A percentile compares a stretch with the other conserved stretches of the same genome.
Conservation (phyloP, 1,284 basidiomycete genomes). For the Entoloma clypeatum region DNA sequence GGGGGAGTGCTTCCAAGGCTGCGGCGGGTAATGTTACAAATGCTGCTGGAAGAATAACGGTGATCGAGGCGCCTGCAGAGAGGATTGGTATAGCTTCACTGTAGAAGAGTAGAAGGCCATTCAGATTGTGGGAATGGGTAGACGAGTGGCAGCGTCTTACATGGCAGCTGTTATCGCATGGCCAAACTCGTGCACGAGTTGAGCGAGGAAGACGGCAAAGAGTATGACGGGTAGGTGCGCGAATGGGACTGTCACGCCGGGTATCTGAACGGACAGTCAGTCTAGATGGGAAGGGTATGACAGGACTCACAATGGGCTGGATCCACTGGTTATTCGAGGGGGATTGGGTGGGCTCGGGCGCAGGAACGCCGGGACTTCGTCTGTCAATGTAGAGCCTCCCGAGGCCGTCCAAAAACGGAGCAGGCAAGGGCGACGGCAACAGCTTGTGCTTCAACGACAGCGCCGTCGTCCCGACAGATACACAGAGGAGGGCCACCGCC, state of each 20-base stretch:
- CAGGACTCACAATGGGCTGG: constrained; percentile 42
- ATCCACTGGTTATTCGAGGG: constrained; percentile 5
- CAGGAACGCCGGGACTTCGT: constrained; percentile 9
- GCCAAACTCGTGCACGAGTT: constrained; percentile 67
- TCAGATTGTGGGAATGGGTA: not conserved
- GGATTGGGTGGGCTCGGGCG: not conserved
- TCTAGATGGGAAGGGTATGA: not conserved
- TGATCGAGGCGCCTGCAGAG: constrained; percentile 54
- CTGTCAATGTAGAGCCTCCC: constrained; percentile 3
- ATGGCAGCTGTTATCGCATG: constrained; percentile 65
- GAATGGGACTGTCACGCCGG: constrained; percentile 71
- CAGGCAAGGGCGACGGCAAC: constrained; percentile 7
- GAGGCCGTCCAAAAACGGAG: not conserved
- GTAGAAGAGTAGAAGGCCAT: constrained; percentile 8
- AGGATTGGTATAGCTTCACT: constrained; percentile 55
- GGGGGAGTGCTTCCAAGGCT: constrained; percentile 37
- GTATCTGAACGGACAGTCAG: constrained; percentile 50
- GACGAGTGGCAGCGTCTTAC: constrained; percentile 39
- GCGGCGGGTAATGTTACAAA: constrained; percentile 56
- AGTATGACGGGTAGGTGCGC: constrained; percentile 58
- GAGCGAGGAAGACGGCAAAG: constrained; percentile 51
- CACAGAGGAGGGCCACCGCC: constrained; percentile 39
- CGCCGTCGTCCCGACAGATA: constrained; percentile 29
- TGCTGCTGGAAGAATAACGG: constrained; percentile 61
- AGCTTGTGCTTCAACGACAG: constrained; percentile 16